phyloP scores from a whole-genome alignment of 345 rosid species.

The Aurinia saxatilis region DNA sequence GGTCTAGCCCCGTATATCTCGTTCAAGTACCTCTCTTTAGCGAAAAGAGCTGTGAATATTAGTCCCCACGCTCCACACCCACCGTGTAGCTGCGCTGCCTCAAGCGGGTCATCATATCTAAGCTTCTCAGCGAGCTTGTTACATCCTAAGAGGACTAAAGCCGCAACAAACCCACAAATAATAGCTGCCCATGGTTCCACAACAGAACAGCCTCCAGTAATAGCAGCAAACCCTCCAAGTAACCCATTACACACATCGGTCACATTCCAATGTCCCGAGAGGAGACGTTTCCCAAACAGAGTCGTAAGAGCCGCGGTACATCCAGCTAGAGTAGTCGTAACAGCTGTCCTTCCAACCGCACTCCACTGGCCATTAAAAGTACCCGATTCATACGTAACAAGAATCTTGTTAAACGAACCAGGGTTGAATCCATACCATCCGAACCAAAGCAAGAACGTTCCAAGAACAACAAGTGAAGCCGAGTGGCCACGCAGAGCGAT shows the following conservation, averaged over 20 bases:
- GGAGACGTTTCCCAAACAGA: constrained; percentile 41
- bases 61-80: constrained; percentile 68
- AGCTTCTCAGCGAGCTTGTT: constrained; percentile 41
- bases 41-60: constrained; percentile 55
- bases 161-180: constrained; percentile 16
- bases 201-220: no score
- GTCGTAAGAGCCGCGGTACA: constrained; percentile 61
- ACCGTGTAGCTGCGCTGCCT: constrained; percentile 61
- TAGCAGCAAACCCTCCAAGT: constrained; percentile 50
- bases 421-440: constrained; percentile 32
- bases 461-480: not conserved
- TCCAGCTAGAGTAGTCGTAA: constrained; percentile 60
- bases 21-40: constrained; percentile 28
- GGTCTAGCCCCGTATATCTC: constrained; percentile 37
- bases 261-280: constrained; percentile 61
- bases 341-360: constrained; percentile 58
- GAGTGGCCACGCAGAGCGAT: not conserved
- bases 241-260: constrained; percentile 56
- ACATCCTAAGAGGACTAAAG: constrained; percentile 45
- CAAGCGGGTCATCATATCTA: constrained; percentile 46
- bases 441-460: not conserved
- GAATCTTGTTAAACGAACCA: constrained; percentile 37
- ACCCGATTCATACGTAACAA: constrained; percentile 16
- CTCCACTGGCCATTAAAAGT: constrained; percentile 62
- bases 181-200: no score